Evolutionary conservation across 2,329 filamentous ascomycete genomes (phyloP).

Genomic region (Dothideomycetes sp.): DNA sequence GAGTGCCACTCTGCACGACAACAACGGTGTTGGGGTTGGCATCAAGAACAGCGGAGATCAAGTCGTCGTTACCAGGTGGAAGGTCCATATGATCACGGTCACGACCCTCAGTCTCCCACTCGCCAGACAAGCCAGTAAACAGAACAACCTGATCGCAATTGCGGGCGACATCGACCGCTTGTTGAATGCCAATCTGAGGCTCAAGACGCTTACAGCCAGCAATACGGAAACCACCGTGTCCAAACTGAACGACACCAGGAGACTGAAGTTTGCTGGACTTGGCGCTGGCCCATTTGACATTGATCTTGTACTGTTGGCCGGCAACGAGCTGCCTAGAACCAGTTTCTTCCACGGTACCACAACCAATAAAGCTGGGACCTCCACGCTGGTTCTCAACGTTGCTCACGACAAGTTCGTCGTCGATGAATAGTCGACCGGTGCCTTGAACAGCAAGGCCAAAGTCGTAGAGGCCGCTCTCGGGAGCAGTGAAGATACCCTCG

Average conservation of each 20-base stretch:
- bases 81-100: slow-evolving; percentile 56
- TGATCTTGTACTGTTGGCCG: not conserved
- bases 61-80: slow-evolving; percentile 24
- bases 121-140: slow-evolving; percentile 47
- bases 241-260: not conserved
- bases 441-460: slow-evolving; percentile 55
- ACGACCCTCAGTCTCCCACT: slow-evolving; percentile 40
- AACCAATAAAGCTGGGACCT: slow-evolving; percentile 56
- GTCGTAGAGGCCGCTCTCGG: slow-evolving; percentile 53
- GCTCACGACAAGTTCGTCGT: slow-evolving; percentile 25
- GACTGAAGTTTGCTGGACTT: not conserved
- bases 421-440: slow-evolving; percentile 1
- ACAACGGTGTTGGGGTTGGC: slow-evolving; percentile 63
- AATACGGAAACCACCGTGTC: slow-evolving; percentile 2
- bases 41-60: slow-evolving; percentile 44
- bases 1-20: slow-evolving; percentile 69
- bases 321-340: slow-evolving; percentile 35
- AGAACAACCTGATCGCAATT: slow-evolving; percentile 61
- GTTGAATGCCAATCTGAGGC: slow-evolving; percentile 24
- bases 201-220: slow-evolving; percentile 4
- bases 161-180: slow-evolving; percentile 52
- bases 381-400: slow-evolving; percentile 38
- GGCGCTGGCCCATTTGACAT: not conserved
- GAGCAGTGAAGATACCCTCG: slow-evolving; percentile 51
- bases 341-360: slow-evolving; percentile 54